Conservation (phyloP, 306 rosid genomes). For the Trifolium pratense region DNA sequence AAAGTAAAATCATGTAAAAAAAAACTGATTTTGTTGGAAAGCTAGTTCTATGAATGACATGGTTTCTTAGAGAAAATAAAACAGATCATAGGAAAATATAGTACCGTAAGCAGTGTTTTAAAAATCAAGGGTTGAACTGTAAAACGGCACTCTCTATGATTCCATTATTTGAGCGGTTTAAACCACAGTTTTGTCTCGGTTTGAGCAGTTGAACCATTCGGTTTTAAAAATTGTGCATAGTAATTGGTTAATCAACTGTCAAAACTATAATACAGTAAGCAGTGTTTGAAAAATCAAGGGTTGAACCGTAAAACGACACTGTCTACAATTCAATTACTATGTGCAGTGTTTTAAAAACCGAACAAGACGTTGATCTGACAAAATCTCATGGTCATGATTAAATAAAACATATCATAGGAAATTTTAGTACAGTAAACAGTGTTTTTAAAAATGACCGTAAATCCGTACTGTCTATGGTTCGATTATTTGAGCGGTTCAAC, state of each 20-base stretch:
- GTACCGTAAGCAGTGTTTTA: not conserved
- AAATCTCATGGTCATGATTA: not conserved
- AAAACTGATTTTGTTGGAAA: conserved; percentile 13
- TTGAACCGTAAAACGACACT: not conserved
- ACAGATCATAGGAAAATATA: not conserved
- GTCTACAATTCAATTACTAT: not conserved
- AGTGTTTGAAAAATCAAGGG: not conserved
- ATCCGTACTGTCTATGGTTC: not conserved
- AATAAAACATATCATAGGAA: not conserved
- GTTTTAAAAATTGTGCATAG: not conserved
- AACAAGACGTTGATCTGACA: not conserved
- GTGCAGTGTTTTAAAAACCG: not conserved
- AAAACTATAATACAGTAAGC: not conserved
- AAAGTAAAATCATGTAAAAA: not conserved
- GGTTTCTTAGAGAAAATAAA: conserved; percentile 13
- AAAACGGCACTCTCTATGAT: not conserved
- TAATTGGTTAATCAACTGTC: not conserved
- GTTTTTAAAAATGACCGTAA: not conserved
- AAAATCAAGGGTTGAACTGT: not conserved
- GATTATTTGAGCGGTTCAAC: not conserved
- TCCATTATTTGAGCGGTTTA: not conserved
- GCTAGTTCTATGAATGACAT: conserved; percentile 19
- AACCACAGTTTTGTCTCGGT: not conserved
- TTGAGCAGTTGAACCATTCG: not conserved
- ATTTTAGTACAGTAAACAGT: not conserved